Conservation (phyloP, 441 rosid species). For the Capsella rubella region DNA sequence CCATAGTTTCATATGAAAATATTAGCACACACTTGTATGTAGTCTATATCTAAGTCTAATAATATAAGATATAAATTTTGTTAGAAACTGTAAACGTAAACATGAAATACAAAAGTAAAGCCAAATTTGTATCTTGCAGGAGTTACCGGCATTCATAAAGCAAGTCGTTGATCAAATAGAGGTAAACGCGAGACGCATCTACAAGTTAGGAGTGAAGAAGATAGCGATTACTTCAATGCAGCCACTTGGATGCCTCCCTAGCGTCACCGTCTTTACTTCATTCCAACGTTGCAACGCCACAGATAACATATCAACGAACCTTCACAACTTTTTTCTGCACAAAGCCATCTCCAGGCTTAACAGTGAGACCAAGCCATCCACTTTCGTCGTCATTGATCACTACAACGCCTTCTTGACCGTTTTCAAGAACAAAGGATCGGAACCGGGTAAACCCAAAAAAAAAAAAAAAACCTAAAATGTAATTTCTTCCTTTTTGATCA, state of each 20-base stretch:
- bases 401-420: conserved; percentile 54
- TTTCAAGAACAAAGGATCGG: conserved; percentile 39
- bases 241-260: conserved; percentile 87
- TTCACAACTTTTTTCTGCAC: conserved; percentile 66
- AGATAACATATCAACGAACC: conserved; percentile 47
- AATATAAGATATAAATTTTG: too few relatives aligned
- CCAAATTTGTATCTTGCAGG: conserved; percentile 50
- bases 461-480: not conserved
- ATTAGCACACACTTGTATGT: not conserved
- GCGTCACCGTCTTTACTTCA: conserved; percentile 42
- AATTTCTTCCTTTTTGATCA: not conserved
- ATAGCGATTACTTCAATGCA: conserved; percentile 55
- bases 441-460: conserved; percentile 36
- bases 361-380: conserved; percentile 44
- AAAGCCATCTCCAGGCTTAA: conserved; percentile 61
- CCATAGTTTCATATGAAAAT: not conserved
- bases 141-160: conserved; percentile 49
- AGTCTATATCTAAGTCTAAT: not conserved
- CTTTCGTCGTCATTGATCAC: conserved; percentile 64
- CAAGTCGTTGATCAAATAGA: conserved; percentile 61
- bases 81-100: too few relatives aligned
- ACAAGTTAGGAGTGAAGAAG: conserved; percentile 65
- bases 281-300: conserved; percentile 61
- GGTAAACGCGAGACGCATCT: conserved; percentile 58
- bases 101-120: not conserved